Percentiles rank a stretch among this genome's conserved stretches.
phyloP scores from a whole-genome alignment of 371 early-diverging fungal species.

The Dinochytrium kinnereticum region DNA sequence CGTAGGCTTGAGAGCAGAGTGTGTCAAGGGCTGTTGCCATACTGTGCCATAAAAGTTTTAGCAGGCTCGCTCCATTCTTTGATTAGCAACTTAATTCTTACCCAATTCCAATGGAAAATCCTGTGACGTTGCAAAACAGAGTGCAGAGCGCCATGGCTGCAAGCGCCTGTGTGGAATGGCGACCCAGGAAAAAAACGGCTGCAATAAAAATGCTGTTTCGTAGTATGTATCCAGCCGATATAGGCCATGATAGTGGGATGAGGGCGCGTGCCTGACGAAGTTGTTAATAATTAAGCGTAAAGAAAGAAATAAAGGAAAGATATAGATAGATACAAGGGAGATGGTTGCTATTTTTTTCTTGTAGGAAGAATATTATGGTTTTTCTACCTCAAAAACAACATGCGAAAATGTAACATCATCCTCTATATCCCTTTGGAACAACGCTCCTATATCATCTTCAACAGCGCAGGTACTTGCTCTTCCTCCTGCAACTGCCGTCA shows the following conservation, averaged over 20 bases:
- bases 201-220: slow-evolving; percentile 8
- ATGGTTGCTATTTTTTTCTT: no score
- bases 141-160: slow-evolving; percentile 78
- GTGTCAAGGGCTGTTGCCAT: slow-evolving; percentile 85
- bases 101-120: slow-evolving; percentile 77
- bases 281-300: neutral
- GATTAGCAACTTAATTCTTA: no score
- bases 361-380: neutral
- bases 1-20: slow-evolving; percentile 82
- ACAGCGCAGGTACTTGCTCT: neutral
- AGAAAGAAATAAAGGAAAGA: neutral
- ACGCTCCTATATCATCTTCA: neutral
- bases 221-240: slow-evolving; percentile 43
- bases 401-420: neutral
- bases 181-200: slow-evolving; percentile 22
- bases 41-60: neutral
- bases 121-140: slow-evolving; percentile 85
- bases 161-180: slow-evolving; percentile 70
- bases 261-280: slow-evolving; percentile 19
- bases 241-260: slow-evolving; percentile 42
- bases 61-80: no score
- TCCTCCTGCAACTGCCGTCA: neutral
- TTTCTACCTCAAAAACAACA: neutral
- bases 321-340: neutral
- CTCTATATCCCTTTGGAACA: neutral